Conservation (phyloP, 805 yeast species). For the Monosporozyma solicola region DNA sequence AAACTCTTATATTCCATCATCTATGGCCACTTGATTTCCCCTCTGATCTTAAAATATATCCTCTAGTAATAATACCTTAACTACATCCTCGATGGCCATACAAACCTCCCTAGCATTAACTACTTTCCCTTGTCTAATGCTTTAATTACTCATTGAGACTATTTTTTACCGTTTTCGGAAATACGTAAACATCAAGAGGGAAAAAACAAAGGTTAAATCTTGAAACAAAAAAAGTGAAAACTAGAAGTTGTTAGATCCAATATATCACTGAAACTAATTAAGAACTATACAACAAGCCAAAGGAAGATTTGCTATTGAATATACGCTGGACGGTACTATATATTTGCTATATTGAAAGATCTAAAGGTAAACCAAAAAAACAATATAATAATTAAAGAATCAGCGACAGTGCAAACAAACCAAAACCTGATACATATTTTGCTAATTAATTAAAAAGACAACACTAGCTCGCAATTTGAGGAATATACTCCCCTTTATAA, state of each 20-base stretch:
- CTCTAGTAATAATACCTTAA: no score
- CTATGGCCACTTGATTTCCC: no score
- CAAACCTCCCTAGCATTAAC: no score
- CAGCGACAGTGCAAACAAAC: background rate
- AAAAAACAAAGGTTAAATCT: background rate
- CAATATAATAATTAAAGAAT: background rate
- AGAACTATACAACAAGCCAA: no score
- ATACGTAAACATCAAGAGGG: slow-evolving; percentile 3
- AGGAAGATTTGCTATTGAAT: no score
- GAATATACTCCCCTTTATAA: background rate
- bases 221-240: background rate
- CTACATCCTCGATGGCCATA: no score
- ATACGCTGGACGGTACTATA: no score
- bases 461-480: background rate
- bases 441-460: background rate
- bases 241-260: background rate
- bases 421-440: background rate
- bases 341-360: background rate
- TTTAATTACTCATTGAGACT: no score
- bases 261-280: no score
- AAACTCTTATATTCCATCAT: no score
- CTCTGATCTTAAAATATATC: no score
- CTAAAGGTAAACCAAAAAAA: background rate
- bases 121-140: no score
- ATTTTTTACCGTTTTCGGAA: slow-evolving; percentile 1